Conservation (phyloP, 2,329 filamentous ascomycete species). For the Calonectria montana region DNA sequence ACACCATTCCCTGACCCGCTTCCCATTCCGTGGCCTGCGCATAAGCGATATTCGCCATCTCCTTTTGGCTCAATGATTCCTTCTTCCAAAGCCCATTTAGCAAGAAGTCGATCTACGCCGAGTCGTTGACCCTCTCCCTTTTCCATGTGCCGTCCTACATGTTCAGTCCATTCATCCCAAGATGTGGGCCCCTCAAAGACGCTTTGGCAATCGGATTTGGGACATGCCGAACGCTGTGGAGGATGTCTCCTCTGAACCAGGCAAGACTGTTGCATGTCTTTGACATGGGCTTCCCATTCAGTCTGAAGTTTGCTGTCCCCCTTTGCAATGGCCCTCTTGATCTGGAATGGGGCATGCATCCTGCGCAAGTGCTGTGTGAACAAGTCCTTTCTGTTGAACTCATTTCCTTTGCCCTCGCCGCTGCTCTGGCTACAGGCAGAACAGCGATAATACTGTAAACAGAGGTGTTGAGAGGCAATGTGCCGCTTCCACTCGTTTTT, state of each 20-base stretch:
- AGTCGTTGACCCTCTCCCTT: constrained; percentile 70
- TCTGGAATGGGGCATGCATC: constrained; percentile 85
- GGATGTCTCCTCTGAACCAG: constrained; percentile 75
- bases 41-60: constrained; percentile 67
- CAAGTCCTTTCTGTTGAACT: constrained; percentile 95
- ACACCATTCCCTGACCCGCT: constrained; percentile 31
- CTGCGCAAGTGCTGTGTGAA: constrained; percentile 94
- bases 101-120: constrained; percentile 67
- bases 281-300: constrained; percentile 74
- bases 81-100: constrained; percentile 72
- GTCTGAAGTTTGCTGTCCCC: constrained; percentile 68
- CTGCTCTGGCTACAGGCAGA: constrained; percentile 68
- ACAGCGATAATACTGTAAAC: constrained; percentile 73
- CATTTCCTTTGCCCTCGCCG: constrained; percentile 68
- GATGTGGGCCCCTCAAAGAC: constrained; percentile 77
- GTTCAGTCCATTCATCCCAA: constrained; percentile 94
- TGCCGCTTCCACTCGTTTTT: constrained; percentile 99
- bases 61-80: constrained; percentile 70
- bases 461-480: constrained; percentile 89
- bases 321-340: constrained; percentile 67
- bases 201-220: constrained; percentile 76
- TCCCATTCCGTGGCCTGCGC: constrained; percentile 43
- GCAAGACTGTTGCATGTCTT: constrained; percentile 80
- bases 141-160: constrained; percentile 91
- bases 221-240: constrained; percentile 78